Percentiles rank a stretch among this genome's conserved stretches.
phyloP scores from a whole-genome alignment of 805 yeast genomes.

The Suhomyces sp. region DNA sequence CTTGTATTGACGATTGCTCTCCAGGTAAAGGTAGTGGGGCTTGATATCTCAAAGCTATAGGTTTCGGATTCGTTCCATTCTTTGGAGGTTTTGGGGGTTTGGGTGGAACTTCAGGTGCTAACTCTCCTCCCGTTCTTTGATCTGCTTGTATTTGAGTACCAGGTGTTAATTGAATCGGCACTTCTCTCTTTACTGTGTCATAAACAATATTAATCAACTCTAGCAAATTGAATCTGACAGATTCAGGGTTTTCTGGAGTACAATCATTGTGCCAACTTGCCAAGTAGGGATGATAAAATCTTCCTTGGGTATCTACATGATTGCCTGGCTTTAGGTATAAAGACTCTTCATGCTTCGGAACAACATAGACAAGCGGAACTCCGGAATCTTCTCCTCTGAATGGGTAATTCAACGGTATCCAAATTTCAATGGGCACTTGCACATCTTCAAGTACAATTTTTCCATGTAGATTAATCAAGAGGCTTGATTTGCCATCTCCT shows the following conservation, averaged over 20 bases:
- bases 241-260: slow-evolving; percentile 1
- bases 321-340: slow-evolving; percentile 54
- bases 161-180: slow-evolving; percentile 3
- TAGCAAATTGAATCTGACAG: slow-evolving; percentile 18
- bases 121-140: background rate
- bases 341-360: slow-evolving; percentile 46
- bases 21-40: slow-evolving; percentile 28
- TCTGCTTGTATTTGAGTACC: background rate
- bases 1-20: background rate
- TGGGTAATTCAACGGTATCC: slow-evolving; percentile 79
- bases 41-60: slow-evolving; percentile 29
- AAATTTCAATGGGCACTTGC: slow-evolving; percentile 56
- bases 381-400: slow-evolving; percentile 20
- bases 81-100: slow-evolving; percentile 13
- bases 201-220: slow-evolving; percentile 14
- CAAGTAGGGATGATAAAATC: slow-evolving; percentile 64
- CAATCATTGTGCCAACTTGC: slow-evolving; percentile 49
- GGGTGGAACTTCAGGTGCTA: background rate
- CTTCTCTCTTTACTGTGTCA: slow-evolving; percentile 3
- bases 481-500: slow-evolving; percentile 53
- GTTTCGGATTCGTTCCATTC: slow-evolving; percentile 10
- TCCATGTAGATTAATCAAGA: slow-evolving; percentile 67
- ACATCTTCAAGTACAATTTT: slow-evolving; percentile 34
- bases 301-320: slow-evolving; percentile 68
- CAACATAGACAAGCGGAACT: slow-evolving; percentile 65